Conservation (phyloP, 306 rosid genomes). For the Vigna hirtella region DNA sequence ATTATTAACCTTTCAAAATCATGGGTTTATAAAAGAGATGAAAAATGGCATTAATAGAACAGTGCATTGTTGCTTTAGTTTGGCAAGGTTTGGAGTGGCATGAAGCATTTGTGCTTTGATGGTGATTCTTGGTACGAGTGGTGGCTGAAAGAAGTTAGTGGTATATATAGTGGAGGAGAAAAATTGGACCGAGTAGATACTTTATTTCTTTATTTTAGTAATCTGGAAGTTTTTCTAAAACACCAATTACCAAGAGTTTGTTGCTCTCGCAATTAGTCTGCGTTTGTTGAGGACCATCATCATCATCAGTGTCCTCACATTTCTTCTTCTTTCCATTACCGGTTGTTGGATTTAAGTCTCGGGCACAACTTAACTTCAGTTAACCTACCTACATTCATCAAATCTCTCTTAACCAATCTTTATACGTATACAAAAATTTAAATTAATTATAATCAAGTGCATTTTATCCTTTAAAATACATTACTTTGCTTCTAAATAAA, state of each 20-base stretch:
- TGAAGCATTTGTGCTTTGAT: slow-evolving; percentile 4
- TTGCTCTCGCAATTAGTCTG: background rate
- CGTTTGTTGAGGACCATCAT: slow-evolving; percentile 18
- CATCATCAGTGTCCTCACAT: background rate
- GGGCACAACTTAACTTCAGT: background rate
- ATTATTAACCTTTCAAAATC: background rate
- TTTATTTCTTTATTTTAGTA: slow-evolving; percentile 9
- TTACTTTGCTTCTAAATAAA: too few relatives aligned
- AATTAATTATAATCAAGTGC: too few relatives aligned
- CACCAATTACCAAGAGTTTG: background rate
- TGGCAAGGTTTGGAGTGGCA: background rate
- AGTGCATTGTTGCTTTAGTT: too few relatives aligned
- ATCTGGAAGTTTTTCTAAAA: background rate
- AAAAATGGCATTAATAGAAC: too few relatives aligned
- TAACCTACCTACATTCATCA: background rate
- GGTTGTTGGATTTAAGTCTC: slow-evolving; percentile 1
- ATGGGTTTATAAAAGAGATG: background rate
- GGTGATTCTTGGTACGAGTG: slow-evolving; percentile 10
- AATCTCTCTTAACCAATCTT: background rate
- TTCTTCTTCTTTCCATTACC: background rate
- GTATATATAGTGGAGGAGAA: background rate
- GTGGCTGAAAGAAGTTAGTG: background rate
- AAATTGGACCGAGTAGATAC: background rate
- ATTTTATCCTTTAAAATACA: too few relatives aligned
- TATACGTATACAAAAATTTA: too few relatives aligned